These are phyloP conservation scores for Naematelia aurantialba DNA, from an alignment of 768 basidiomycete genomes.

Conservation along the genomic window DNA sequence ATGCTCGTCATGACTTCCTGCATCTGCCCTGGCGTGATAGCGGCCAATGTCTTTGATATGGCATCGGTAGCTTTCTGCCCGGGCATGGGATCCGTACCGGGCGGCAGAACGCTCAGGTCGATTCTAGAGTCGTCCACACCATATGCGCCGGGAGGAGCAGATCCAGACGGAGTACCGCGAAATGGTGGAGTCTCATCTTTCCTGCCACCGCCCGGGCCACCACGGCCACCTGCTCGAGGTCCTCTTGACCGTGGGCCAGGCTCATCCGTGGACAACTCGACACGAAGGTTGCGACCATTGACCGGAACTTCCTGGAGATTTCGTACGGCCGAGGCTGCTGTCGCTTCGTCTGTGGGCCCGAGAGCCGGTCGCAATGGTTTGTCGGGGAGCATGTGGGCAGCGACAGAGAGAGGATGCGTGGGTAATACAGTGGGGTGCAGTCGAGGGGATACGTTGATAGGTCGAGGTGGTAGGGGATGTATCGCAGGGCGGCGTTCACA, in stretches of 20 bases:
- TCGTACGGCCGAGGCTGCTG: constrained; percentile 88
- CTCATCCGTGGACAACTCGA: constrained; percentile 62
- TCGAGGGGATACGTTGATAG: neutral
- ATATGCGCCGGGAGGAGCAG: constrained; percentile 2
- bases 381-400: neutral
- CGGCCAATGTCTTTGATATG: constrained; percentile 80
- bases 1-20: constrained; percentile 95
- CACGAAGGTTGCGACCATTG: constrained; percentile 84
- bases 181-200: constrained; percentile 13
- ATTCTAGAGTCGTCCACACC: constrained; percentile 14
- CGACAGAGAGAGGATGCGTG: neutral
- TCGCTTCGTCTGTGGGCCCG: constrained; percentile 70
- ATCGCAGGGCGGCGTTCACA: neutral
- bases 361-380: neutral
- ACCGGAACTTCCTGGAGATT: constrained; percentile 91
- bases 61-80: constrained; percentile 71
- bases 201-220: constrained; percentile 23
- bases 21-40: constrained; percentile 74
- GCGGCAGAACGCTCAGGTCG: constrained; percentile 62
- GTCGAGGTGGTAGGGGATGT: neutral
- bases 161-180: constrained; percentile 3
- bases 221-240: constrained; percentile 9
- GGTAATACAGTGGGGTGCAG: neutral
- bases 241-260: constrained; percentile 27
- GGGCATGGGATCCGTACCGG: constrained; percentile 68